Percentiles rank a stretch among this genome's conserved stretches.
Evolutionary conservation across 2,329 filamentous ascomycete genomes (phyloP).

Genomic region (Pyrenophora tritici-repentis): DNA sequence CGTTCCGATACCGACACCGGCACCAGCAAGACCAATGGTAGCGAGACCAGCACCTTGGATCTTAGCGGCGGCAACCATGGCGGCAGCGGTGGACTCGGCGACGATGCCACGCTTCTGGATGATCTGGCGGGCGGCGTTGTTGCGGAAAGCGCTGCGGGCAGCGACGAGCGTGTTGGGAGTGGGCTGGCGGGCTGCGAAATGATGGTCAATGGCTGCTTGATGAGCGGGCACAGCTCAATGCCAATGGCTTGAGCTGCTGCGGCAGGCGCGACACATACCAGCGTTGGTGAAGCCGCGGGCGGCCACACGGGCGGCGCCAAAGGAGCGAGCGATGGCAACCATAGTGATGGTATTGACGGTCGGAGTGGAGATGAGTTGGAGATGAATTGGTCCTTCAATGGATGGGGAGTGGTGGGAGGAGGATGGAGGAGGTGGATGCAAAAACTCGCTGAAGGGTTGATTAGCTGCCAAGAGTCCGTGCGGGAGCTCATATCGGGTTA

Average conservation of each 20-base stretch:
- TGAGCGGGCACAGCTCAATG: slow-evolving; percentile 27
- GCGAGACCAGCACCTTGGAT: slow-evolving; percentile 58
- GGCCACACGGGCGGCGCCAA: slow-evolving; percentile 49
- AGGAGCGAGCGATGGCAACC: slow-evolving; percentile 49
- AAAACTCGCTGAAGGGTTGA: slow-evolving; percentile 27
- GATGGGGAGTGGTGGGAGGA: slow-evolving; percentile 36
- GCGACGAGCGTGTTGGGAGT: slow-evolving; percentile 47
- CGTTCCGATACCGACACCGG: slow-evolving; percentile 93
- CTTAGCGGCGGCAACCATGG: slow-evolving; percentile 51
- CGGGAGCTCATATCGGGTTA: slow-evolving; percentile 22
- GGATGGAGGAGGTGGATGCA: slow-evolving; percentile 33
- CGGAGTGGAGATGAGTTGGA: slow-evolving; percentile 48
- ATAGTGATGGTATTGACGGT: slow-evolving; percentile 44
- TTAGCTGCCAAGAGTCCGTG: slow-evolving; percentile 27
- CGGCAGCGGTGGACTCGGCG: slow-evolving; percentile 49
- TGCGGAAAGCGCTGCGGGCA: slow-evolving; percentile 49
- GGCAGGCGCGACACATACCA: slow-evolving; percentile 46
- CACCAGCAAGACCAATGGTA: slow-evolving; percentile 89
- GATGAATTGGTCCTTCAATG: slow-evolving; percentile 47
- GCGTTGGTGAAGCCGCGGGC: slow-evolving; percentile 48
- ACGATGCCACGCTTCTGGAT: slow-evolving; percentile 51
- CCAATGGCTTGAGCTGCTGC: slow-evolving; percentile 40
- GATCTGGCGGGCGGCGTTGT: slow-evolving; percentile 48
- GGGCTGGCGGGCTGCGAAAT: slow-evolving; percentile 39
- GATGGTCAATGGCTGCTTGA: slow-evolving; percentile 43